Base-by-base conservation (phyloP, 2,329 filamentous ascomycete species). In the Sclerotiophoma versabilis region DNA sequence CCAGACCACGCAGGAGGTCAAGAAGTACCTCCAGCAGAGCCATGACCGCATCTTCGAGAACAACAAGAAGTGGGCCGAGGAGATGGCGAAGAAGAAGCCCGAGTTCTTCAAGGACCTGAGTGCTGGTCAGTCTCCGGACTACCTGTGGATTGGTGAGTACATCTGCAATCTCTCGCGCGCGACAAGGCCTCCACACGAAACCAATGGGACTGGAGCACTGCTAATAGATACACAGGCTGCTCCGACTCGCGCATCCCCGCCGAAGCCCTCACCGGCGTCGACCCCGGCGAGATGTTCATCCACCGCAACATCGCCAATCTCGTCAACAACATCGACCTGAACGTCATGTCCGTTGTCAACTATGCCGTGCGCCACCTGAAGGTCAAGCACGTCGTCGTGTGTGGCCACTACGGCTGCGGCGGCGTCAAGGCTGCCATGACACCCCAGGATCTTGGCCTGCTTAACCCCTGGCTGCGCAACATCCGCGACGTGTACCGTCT, bases 401-500 rank as follows among this genome's bases (percentile, higher is more conserved):
- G 87, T 75, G 87, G 87, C 1, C 88, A 91, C 78, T 84, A 86
- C 42, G 77, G 77, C 49, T 91, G 88, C 72, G 87, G 87, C 29
- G 87, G 87, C n/a, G 85, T 87, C 39, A 81, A 80, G 12, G 87
- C 86, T 0, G 83, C 86, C 3, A 74, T 75, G 70, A 89, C 86
- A 0, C 83, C 87, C 64, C 84, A 87, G 72, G 87, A 91, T 69
- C 76, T 91, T 50, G 88, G 88, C 44, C 74, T 91, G 26, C 78
- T 91, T 53, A 90, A 91, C 78, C 87, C 87, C 1, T 91, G 88
- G 88, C 81, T 91, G 60, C 81, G 87, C 45, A 89, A 90, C 77
- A 90, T 91, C 68, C 84, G 88, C 54, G 88, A 91, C 72, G 87
- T 91, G 53, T 90, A 91, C 76, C 81, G 88, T 10, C 79, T 90